Evolutionary conservation across 108 stramenopile species (phyloP).

Genomic region (Skeletonema costatum): DNA sequence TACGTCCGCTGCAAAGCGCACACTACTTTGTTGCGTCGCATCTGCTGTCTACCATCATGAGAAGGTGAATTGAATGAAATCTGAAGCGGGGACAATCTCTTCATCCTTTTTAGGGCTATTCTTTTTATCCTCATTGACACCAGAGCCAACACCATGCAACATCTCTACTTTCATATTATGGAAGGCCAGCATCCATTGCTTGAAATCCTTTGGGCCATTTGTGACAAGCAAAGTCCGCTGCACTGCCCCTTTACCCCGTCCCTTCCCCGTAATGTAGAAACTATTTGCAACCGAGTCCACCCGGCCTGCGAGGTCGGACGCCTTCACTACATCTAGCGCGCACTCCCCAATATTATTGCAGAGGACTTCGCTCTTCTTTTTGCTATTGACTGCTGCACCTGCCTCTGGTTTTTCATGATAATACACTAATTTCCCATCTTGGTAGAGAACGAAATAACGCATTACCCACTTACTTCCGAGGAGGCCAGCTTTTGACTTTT

Average conservation of each 20-base stretch:
- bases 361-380: conserved; percentile 6
- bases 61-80: not conserved
- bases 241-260: not conserved
- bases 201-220: conserved; percentile 28
- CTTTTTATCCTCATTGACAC: not conserved
- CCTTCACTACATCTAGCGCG: conserved; percentile 11
- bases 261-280: conserved; percentile 28
- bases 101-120: not conserved
- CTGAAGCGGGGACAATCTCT: conserved; percentile 14
- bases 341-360: conserved; percentile 22
- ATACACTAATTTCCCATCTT: conserved; percentile 29
- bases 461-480: conserved; percentile 16
- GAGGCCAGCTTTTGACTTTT: not conserved
- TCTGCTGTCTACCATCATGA: too few relatives aligned
- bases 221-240: conserved; percentile 20
- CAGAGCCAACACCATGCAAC: conserved; percentile 6
- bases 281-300: conserved; percentile 22
- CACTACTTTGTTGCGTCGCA: not conserved
- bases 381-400: not conserved
- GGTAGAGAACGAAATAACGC: conserved; percentile 29
- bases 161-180: conserved; percentile 19
- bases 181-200: conserved; percentile 26
- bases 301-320: conserved; percentile 8
- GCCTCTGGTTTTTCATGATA: not conserved
- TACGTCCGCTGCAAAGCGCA: conserved; percentile 2